These are phyloP conservation scores for Tolypocladium inflatum DNA, from an alignment of 2,329 filamentous ascomycete genomes.

Conservation along the genomic window DNA sequence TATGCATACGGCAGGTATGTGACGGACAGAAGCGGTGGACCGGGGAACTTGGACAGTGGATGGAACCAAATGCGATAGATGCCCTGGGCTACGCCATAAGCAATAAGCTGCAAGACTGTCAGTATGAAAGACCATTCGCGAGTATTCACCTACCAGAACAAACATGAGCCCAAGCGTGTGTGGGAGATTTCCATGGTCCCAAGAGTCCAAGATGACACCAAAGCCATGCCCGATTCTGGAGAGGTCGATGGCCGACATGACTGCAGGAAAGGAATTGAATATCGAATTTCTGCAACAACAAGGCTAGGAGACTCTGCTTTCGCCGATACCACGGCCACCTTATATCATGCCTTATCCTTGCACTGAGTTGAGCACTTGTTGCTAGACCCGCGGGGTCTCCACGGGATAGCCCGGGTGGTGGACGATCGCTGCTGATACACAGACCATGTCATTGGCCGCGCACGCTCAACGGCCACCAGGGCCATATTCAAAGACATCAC, in stretches of 20 bases:
- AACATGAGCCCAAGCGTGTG: background rate
- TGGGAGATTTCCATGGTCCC: background rate
- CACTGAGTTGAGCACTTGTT: background rate
- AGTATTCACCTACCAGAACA: background rate
- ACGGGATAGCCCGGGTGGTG: background rate
- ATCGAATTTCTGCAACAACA: background rate
- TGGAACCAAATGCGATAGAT: slow-evolving; percentile 18
- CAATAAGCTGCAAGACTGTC: slow-evolving; percentile 1
- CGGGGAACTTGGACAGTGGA: slow-evolving; percentile 19
- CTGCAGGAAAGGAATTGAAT: background rate
- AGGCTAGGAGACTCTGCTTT: background rate
- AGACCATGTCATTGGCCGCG: background rate
- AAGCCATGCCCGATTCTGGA: background rate
- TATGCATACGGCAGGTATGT: slow-evolving; percentile 10
- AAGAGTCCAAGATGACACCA: background rate
- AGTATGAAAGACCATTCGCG: too few relatives aligned
- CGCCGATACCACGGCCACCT: background rate
- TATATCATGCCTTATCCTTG: background rate
- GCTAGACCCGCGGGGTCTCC: background rate
- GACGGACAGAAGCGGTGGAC: slow-evolving; percentile 12
- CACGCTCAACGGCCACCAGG: too few relatives aligned
- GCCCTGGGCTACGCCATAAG: slow-evolving; percentile 1
- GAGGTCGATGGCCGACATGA: background rate
- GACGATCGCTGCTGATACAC: background rate
- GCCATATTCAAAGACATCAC: background rate